Evolutionary conservation across 2,329 filamentous ascomycete genomes (phyloP).

Genomic region (Diplodia sapinea): DNA sequence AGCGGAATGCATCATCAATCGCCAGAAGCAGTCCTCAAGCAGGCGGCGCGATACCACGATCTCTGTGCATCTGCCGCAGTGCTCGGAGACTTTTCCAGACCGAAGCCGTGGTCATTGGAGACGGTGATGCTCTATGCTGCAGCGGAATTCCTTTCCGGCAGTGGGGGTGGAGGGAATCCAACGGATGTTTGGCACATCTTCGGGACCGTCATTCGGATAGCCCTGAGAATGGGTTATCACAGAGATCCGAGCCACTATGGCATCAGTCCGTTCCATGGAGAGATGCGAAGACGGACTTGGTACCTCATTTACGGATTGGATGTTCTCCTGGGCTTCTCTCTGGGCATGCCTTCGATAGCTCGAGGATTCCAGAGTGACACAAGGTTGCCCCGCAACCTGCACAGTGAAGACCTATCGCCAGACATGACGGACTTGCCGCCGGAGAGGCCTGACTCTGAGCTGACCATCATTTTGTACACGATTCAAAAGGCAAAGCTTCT

Average conservation of each 20-base stretch:
- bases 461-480: slow-evolving; percentile 30
- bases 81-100: slow-evolving; percentile 44
- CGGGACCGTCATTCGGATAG: slow-evolving; percentile 48
- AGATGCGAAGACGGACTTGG: slow-evolving; percentile 57
- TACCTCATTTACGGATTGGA: slow-evolving; percentile 53
- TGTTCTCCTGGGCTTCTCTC: slow-evolving; percentile 54
- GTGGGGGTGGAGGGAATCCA: slow-evolving; percentile 38
- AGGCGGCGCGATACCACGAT: slow-evolving; percentile 40
- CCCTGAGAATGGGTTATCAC: slow-evolving; percentile 54
- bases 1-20: not conserved
- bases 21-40: slow-evolving; percentile 27
- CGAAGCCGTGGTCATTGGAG: slow-evolving; percentile 40
- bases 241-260: slow-evolving; percentile 53
- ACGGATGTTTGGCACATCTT: slow-evolving; percentile 51
- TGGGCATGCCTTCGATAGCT: slow-evolving; percentile 58
- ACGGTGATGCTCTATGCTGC: slow-evolving; percentile 33
- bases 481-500: slow-evolving; percentile 31
- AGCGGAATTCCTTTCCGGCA: slow-evolving; percentile 39
- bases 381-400: slow-evolving; percentile 51
- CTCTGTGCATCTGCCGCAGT: slow-evolving; percentile 39
- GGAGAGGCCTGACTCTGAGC: slow-evolving; percentile 32
- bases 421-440: slow-evolving; percentile 45
- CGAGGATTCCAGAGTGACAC: slow-evolving; percentile 52
- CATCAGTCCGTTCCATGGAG: slow-evolving; percentile 50
- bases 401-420: slow-evolving; percentile 53